Conservation (phyloP, 2,329 filamentous ascomycete species). For the Aureobasidium sp. region DNA sequence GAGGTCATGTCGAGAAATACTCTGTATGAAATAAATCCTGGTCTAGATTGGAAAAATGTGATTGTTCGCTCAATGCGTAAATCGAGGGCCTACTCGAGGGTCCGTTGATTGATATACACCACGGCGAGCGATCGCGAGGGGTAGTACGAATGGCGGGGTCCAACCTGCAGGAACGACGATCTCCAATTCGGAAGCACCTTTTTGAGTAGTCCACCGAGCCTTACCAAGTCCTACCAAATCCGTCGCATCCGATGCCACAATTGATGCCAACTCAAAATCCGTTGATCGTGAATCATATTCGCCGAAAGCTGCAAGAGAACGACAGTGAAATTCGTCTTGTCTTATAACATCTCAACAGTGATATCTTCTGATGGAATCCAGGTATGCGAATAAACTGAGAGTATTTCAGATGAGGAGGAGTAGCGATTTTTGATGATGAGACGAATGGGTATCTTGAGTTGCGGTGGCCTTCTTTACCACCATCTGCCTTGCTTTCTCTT, state of each 20-base stretch:
- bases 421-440: background rate
- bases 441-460: background rate
- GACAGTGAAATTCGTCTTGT: background rate
- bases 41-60: background rate
- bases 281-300: no score
- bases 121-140: background rate
- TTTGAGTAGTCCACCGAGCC: background rate
- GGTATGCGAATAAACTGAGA: background rate
- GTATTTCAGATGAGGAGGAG: background rate
- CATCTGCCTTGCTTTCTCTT: conserved; percentile 34
- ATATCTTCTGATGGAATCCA: background rate
- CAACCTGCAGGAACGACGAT: background rate
- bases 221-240: background rate
- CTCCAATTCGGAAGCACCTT: background rate
- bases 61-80: no score
- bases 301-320: no score
- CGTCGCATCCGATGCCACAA: background rate
- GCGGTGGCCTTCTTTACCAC: conserved; percentile 21
- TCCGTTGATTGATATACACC: background rate
- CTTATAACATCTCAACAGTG: no score
- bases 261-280: background rate
- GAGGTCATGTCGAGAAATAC: background rate
- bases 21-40: background rate
- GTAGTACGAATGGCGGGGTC: background rate
- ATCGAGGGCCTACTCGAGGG: background rate